phyloP scores from a whole-genome alignment of 2,329 filamentous ascomycete species.

The Talaromyces amestolkiae region DNA sequence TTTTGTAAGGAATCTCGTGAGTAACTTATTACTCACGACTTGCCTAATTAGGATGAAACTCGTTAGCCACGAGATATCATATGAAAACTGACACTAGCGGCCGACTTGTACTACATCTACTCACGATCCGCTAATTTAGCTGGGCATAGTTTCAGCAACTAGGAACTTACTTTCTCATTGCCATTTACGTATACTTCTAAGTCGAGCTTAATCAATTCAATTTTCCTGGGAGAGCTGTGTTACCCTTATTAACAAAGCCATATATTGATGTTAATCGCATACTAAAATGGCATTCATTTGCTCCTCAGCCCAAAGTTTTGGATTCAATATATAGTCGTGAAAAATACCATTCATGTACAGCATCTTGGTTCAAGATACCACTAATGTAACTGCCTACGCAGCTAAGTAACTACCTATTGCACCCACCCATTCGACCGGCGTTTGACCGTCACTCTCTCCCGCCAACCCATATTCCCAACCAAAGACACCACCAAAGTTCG shows the following conservation, averaged over 20 bases:
- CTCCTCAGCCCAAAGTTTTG: neutral
- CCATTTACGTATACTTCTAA: neutral
- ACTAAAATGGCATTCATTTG: no score
- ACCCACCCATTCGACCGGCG: slow-evolving; percentile 8
- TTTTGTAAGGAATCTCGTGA: neutral
- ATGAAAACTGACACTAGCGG: neutral
- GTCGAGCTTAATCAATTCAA: neutral
- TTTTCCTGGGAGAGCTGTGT: neutral
- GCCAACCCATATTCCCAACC: slow-evolving; percentile 81
- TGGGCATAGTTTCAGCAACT: neutral
- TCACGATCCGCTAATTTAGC: neutral
- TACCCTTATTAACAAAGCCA: neutral
- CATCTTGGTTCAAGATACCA: neutral
- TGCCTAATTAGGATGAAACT: neutral
- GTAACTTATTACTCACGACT: neutral
- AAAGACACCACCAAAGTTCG: slow-evolving; percentile 72
- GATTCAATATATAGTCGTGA: neutral
- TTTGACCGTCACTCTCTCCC: slow-evolving; percentile 7
- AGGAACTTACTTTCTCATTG: neutral
- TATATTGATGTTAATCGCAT: neutral
- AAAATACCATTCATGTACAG: neutral
- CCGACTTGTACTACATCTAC: neutral
- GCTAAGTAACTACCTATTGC: slow-evolving; percentile 25
- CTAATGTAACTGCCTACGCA: slow-evolving; percentile 24
- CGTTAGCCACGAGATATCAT: neutral